Base-by-base conservation (phyloP, 2,329 filamentous ascomycete genomes). In the Stagonosporopsis tanaceti region DNA sequence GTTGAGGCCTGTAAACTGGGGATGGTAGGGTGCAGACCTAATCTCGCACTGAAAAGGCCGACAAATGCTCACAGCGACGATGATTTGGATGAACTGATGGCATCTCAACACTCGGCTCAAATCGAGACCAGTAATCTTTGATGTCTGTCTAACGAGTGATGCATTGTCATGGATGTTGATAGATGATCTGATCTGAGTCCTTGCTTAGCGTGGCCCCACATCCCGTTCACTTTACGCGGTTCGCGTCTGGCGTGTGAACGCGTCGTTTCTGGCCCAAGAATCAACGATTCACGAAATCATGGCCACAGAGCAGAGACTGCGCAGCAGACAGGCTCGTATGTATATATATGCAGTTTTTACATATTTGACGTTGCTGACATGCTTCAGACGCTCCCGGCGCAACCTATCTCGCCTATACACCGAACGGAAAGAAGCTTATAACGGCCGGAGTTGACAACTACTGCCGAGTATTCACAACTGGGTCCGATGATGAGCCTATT, bases 391-490 rank as follows among this genome's bases (percentile, higher is more conserved):
- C 92, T 2, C 89, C 91, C 51, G 96, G 96, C 62, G 87, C 88
- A 55, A 98, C 96, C 2, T 93, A 88, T 67, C 88, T 96, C 65
- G 86, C 90, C 62, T 98, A 98, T 78, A 97, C 93, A 0, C 91
- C 92, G 6, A 89, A 96, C 76, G 95, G 96, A 61, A 85, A 85
- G 66, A 91, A 90, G 68, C 84, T 99, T 56, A 87, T 98, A 64
- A 98, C 95, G 11, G 93, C 93, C 59, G 95, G 95, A 63, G 90
- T 92, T 57, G 97, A 98, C 80, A 96, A 96, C 71, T 92, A 92
- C 7, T 93, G 97, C 70, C 91, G 96, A 47, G 86, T 98, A 47
- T 99, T 96, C 81, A 91, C 89, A 65, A 95, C 93, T 14, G 92
- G 92, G 59, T 95, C 90, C 37, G 91, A 96, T 79, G 93, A 93